phyloP scores from a whole-genome alignment of 768 basidiomycete species.

The Termitomyces sp. region DNA sequence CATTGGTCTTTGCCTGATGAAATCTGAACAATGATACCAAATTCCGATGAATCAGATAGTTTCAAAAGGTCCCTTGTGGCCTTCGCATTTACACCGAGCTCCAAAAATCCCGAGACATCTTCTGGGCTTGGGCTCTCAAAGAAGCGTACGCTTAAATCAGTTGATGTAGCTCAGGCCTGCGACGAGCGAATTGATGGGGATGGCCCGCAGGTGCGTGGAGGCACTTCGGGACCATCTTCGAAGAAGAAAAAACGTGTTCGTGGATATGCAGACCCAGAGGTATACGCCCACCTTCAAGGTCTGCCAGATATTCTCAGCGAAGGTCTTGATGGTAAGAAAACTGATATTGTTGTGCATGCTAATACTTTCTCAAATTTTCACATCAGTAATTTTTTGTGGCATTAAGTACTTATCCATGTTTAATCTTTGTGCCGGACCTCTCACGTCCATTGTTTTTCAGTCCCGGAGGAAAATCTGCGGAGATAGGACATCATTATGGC shows the following conservation, averaged over 20 bases:
- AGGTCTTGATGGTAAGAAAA: constrained; percentile 50
- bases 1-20: not conserved
- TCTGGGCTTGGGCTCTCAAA: not conserved
- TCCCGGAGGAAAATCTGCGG: constrained; percentile 64
- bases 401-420: constrained; percentile 54
- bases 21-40: not conserved
- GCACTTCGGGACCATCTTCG: not conserved
- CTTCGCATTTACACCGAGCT: not conserved
- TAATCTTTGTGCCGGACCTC: not conserved
- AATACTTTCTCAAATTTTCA: not conserved
- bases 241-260: constrained; percentile 30
- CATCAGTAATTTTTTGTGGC: constrained; percentile 74
- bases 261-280: constrained; percentile 45
- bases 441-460: constrained; percentile 25
- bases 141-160: not conserved
- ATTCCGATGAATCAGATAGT: not conserved
- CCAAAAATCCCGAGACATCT: not conserved
- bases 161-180: not conserved
- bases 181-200: not conserved
- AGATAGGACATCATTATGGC: constrained; percentile 73
- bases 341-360: not conserved
- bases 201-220: not conserved
- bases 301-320: constrained; percentile 48
- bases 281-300: constrained; percentile 43
- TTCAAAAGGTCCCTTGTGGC: not conserved